A percentile compares a stretch with the other conserved stretches of the same genome.
Conservation (phyloP, 805 yeast genomes). For the Alloascoidea hylecoeti region DNA sequence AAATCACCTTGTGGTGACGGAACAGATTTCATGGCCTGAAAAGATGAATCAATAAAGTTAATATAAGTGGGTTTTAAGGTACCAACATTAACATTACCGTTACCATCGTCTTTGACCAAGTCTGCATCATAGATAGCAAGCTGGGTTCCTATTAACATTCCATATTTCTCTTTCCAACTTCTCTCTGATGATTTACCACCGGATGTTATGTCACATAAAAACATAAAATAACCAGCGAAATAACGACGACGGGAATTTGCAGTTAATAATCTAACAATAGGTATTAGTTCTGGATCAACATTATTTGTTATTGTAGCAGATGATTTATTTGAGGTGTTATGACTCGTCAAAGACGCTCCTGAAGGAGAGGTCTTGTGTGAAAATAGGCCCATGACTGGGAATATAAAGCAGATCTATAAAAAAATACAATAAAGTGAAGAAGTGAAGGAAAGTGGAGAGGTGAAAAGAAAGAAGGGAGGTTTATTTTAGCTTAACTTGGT, state of each 20-base stretch:
- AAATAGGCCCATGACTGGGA: no score
- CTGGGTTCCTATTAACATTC: slow-evolving; percentile 81
- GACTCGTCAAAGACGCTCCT: no score
- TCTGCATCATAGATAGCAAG: slow-evolving; percentile 77
- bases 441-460: no score
- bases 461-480: no score
- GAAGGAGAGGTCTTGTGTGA: no score
- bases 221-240: slow-evolving; percentile 34
- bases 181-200: slow-evolving; percentile 40
- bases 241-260: slow-evolving; percentile 61
- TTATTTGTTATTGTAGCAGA: no score
- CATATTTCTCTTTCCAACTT: slow-evolving; percentile 87
- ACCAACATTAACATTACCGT: slow-evolving; percentile 27
- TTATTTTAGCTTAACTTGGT: no score
- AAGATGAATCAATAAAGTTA: slow-evolving; percentile 81
- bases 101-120: slow-evolving; percentile 29
- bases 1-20: slow-evolving; percentile 33
- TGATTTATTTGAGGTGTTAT: no score
- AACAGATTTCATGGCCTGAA: slow-evolving; percentile 48
- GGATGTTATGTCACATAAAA: slow-evolving; percentile 20
- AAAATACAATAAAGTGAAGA: no score
- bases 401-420: no score
- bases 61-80: slow-evolving; percentile 56
- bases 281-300: slow-evolving; percentile 40
- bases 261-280: slow-evolving; percentile 54